A percentile compares a stretch with the other conserved stretches of the same genome.
phyloP scores from a whole-genome alignment of 495 filamentous ascomycete species.

The Diplogelasinospora grovesii region DNA sequence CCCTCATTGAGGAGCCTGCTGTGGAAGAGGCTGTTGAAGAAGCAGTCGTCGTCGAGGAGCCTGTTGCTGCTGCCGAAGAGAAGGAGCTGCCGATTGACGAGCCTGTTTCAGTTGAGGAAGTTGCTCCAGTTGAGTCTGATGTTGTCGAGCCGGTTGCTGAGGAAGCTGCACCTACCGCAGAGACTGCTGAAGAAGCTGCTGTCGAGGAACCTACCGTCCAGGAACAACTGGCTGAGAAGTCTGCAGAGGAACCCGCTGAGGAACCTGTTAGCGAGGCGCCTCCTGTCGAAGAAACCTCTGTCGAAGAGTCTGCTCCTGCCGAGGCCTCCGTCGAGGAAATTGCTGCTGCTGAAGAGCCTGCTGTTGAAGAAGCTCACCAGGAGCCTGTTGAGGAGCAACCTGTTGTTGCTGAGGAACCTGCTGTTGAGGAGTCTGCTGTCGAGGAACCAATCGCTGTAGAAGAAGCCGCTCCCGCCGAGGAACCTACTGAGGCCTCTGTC shows the following conservation, averaged over 20 bases:
- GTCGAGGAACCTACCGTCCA: conserved; percentile 3
- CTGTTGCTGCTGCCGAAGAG: conserved; percentile 1
- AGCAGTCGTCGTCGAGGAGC: not conserved
- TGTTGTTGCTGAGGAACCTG: not conserved
- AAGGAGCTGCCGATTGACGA: conserved; percentile 1
- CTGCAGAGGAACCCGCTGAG: conserved; percentile 4
- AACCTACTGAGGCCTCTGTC: conserved; percentile 6
- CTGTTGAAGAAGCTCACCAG: too few species aligned
- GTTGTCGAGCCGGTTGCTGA: conserved; percentile 4
- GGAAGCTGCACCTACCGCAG: not conserved
- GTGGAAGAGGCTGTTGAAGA: conserved; percentile 5
- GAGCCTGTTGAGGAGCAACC: not conserved
- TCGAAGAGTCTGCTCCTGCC: conserved; percentile 6
- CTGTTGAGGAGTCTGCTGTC: conserved; percentile 5
- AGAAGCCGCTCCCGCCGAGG: conserved; percentile 5
- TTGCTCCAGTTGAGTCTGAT: conserved; percentile 1
- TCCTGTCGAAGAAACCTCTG: not conserved
- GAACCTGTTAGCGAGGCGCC: conserved; percentile 2
- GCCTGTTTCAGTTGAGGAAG: conserved; percentile 1
- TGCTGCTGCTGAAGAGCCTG: conserved; percentile 3
- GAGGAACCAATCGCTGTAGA: conserved; percentile 4
- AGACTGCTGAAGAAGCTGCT: conserved; percentile 8
- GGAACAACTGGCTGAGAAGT: not conserved
- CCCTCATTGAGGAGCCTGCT: not conserved
- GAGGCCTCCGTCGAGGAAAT: conserved; percentile 1